Base-by-base conservation (phyloP, 2,329 filamentous ascomycete species). In the Celoporthe dispersa region DNA sequence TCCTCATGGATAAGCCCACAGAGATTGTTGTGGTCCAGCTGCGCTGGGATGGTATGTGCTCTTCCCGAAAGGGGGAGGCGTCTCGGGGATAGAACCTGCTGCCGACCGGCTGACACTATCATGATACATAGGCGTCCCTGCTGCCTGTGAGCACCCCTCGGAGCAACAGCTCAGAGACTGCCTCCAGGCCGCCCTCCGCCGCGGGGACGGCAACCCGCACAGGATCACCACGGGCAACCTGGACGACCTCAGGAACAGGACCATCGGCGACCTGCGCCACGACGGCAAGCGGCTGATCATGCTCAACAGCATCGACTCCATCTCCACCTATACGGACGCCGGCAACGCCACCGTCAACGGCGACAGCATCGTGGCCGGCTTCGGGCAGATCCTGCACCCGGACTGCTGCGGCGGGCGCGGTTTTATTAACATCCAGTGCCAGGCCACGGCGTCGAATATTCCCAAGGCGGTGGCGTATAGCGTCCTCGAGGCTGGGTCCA, bases 371-470 rank as follows among this genome's bases (percentile, higher is more conserved):
- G 74, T 83, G 0, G 73, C 75, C 9, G 77, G 79, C 33, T 81
- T 83, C 63, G 76, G 80, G 19, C 66, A 67, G 44, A 69, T 75
- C 6, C 75, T 84, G 64, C 77, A 72, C 19, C 75, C 76, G 1
- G 74, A 78, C 7, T 75, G 75, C 8, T 77, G 79, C 70, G 74
- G 73, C 3, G 78, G 78, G 7, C 78, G 77, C 53, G 78, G 78
- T 6, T 80, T 84, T 70, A 79, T 81, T 51, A 80, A 82, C 64
- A 75, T 83, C 61, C 84, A 86, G 73, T 86, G 83, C 68, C 84
- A 86, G 76, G 84, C 84, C 2, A 87, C 84, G 3, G 80, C 84
- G n/a, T 82, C 82, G 6, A 84, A 84, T 73, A 83, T 86, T 55
- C 77, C 79, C 3, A 80, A 83, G 69, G 84, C 84, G 0, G 79